Evolutionary conservation across 192 early-diverging fungal species (phyloP).

Genomic region (Backusella macrospora): DNA sequence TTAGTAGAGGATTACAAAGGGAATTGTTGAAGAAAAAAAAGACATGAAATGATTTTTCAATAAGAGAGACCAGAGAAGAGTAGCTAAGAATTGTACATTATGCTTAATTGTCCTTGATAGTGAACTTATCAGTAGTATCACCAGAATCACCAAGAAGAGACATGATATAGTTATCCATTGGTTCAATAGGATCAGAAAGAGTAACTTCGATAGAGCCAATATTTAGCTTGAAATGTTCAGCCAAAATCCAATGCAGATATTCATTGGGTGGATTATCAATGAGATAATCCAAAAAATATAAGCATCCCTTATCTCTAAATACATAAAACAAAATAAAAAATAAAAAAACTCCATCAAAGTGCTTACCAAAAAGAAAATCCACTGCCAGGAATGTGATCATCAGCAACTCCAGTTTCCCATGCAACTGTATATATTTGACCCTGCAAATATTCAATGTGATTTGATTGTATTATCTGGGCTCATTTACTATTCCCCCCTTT

Average conservation of each 20-base stretch:
- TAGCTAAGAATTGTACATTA: background rate
- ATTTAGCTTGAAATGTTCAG: constrained; percentile 16
- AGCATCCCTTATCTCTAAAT: background rate
- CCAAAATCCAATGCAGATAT: constrained; percentile 26
- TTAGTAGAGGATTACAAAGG: background rate
- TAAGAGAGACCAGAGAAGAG: background rate
- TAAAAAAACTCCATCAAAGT: background rate
- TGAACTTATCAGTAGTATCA: constrained; percentile 17
- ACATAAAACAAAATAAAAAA: too few relatives aligned
- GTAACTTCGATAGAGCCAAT: constrained; percentile 17
- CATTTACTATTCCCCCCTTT: background rate
- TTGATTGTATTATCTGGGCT: background rate
- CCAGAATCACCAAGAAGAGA: constrained; percentile 29
- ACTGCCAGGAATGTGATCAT: constrained; percentile 6
- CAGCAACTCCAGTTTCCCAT: constrained; percentile 16
- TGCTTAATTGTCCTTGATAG: constrained; percentile 5
- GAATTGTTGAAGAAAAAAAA: background rate
- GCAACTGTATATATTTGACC: constrained; percentile 18
- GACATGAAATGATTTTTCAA: background rate
- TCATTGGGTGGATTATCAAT: constrained; percentile 18
- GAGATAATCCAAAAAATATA: constrained; percentile 23
- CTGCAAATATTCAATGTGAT: background rate
- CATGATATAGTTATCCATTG: constrained; percentile 19
- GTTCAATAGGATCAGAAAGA: constrained; percentile 8
- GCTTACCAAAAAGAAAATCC: background rate